Evolutionary conservation across 106 monocot species (phyloP), one percentile per base, ranked within the genome.

Genomic region (Dioscorea alata): DNA sequence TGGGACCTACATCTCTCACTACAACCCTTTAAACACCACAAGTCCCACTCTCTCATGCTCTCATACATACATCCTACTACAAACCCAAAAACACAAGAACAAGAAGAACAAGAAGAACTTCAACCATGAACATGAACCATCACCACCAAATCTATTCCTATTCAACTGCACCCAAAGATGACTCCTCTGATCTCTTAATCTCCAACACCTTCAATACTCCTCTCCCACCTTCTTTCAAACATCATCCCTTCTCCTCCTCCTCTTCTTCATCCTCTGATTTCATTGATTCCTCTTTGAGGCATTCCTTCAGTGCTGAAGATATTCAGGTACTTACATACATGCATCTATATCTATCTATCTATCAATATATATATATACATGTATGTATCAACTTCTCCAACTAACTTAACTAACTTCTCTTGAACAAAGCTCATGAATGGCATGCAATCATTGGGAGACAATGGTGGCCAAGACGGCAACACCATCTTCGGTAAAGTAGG

Each of bases 401-500:
- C 54, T 18, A 54, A 18, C 54, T 54, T 54, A 18, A 19, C 54
- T 54, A 18, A 19, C 15, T 54, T 54, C 54, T 18, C 18, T 16
- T 16, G 54, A 54, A 18, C 54, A 54, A 54, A 42, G 42, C 42
- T 42, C 4, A 42, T 42, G 42, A 42, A 42, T 6, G 42, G 42
- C 9, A 42, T 42, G 42, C 42, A 42, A 3, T 42, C 42, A 42
- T 42, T 42, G 42, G 42, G 42, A 0, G 63, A 63, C 31, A 63
- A 4, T 13, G 31, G 63, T 13, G 8, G 63, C 63, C 63, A 63
- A 33, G 63, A 63, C 42, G 6, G 42, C 31, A 76, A 63, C 8
- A 64, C 19, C 18, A 31, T 18, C 6, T 49, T 24, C 16, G 81
- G 73, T 13, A 28, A n/a, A 7, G 81, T 76, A 16, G 79, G 61